Percentiles rank a stretch among this genome's conserved stretches.
Evolutionary conservation across 345 rosid species (phyloP).

Genomic region (Euclidium syriacum): DNA sequence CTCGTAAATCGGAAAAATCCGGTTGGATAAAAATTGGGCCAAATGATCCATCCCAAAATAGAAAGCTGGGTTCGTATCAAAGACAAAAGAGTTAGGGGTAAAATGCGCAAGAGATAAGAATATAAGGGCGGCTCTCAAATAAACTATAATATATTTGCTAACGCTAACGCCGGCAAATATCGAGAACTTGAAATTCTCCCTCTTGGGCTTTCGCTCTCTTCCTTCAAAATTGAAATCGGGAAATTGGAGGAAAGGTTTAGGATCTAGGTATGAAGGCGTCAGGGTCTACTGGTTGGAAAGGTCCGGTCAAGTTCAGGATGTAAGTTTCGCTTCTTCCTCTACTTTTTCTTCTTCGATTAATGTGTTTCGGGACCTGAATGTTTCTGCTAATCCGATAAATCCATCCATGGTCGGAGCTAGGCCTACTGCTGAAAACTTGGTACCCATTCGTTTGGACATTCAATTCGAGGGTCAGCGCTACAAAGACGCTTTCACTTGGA

Average conservation of each 20-base stretch:
- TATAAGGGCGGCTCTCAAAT: background rate
- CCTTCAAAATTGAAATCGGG: background rate
- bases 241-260: background rate
- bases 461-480: conserved; percentile 88
- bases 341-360: conserved; percentile 5
- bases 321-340: conserved; percentile 29
- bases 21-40: too few relatives aligned
- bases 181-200: conserved; percentile 9
- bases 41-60: too few relatives aligned
- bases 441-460: conserved; percentile 83
- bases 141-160: background rate
- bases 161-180: background rate
- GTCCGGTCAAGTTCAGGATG: conserved; percentile 83
- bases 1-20: too few relatives aligned
- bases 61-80: background rate
- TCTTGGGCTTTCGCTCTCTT: background rate
- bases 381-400: background rate
- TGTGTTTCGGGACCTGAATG: conserved; percentile 8
- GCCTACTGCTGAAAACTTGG: conserved; percentile 83
- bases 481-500: conserved; percentile 96
- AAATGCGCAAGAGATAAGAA: background rate
- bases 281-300: conserved; percentile 24
- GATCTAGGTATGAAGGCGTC: conserved; percentile 23
- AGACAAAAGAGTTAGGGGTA: background rate
- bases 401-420: conserved; percentile 33